Base-by-base conservation (phyloP, 805 yeast species). In the Aciculoconidium aculeatum region DNA sequence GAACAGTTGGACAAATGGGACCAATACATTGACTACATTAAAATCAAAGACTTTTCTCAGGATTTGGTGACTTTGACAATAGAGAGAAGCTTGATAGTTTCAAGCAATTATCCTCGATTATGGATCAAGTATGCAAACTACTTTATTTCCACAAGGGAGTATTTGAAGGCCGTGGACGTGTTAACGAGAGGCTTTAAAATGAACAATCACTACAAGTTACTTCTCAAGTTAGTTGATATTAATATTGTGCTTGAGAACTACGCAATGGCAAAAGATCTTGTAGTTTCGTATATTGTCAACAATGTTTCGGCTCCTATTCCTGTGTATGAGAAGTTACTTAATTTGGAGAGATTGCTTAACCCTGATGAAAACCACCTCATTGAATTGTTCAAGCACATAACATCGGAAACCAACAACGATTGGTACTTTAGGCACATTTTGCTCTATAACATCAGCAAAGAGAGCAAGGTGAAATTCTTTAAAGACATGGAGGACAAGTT, bases 1-100 rank as follows among this genome's bases (percentile, higher is more conserved):
- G 67, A 71, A 28, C 82, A 80, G 40, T 44, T 79, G 12, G 69
- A 66, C 11, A 60, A 56, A 7, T 80, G 94, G 76, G 71, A 66
- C 30, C 49, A 59, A 16, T 85, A 80, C 48, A 42, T 81, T 20
- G 67, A 67, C 37, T 72, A 63, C 33, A 53, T 74, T 20, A 85
- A 80, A 40, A 42, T 51, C 31, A 29, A 42, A 29, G 42, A 51
- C 13, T 55, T 47, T 22, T 47, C 58, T 1, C 31, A 30, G 7
- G 43, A 39, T 0, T 47, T 41, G 11, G 38, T 56, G 5, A 45
- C 42, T 9, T 58, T 65, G 9, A 41, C 55, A 0, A 77, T 70
- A 37, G 72, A 71, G 30, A 44, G 84, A 35, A 67, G 75, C 21
- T 36, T 75, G 5, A 54, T 70, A 3, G 40, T 65, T 2, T 59